Base-by-base conservation (phyloP, 805 yeast species). In the Millerozyma acaciae region DNA sequence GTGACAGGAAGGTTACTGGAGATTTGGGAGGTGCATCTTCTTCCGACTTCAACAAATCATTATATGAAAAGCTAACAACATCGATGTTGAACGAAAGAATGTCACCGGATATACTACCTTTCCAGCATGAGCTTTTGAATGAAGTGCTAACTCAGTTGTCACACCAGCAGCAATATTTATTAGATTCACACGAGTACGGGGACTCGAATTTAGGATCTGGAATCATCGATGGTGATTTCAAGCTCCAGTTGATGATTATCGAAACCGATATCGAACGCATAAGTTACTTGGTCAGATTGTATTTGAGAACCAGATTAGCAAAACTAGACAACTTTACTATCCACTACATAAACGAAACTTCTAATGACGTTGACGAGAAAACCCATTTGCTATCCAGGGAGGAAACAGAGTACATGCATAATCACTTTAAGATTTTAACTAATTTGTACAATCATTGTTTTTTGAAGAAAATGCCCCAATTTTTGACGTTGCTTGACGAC, bases 201-300 rank as follows among this genome's bases (percentile, higher is more conserved):
- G 76, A 75, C 31, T 66, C 70, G 26, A 79, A 78, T 37, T 68
- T 62, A 33, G 55, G 50, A 8, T 39, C 54, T 2, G 63, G 65
- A 1, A 43, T 59, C 2, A 45, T 60, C 2, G 42, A 50, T 8
- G 47, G 57, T 12, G 85, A 81, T 40, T 78, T 80, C 57, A 89
- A 89, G 50, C 59, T 90, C 37, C 81, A 84, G 37, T 65, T 89
- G 28, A 76, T 93, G 64, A 75, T 94, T 16, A 80, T 90, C 45
- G 98, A 93, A 51, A 82, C 94, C 9, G 97, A 93, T 46, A 70
- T 93, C 16, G 97, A 93, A 48, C 65, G 98, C 36, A 75, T 87
- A 19, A 86, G 81, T 47, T 93, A 81, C 53, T 57, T 90, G 21
- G 67, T 89, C n/a, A 62, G 97, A 32, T 73, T 86, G 9, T 90